Conservation (phyloP, 2,329 filamentous ascomycete genomes). For the Nemania sp. region DNA sequence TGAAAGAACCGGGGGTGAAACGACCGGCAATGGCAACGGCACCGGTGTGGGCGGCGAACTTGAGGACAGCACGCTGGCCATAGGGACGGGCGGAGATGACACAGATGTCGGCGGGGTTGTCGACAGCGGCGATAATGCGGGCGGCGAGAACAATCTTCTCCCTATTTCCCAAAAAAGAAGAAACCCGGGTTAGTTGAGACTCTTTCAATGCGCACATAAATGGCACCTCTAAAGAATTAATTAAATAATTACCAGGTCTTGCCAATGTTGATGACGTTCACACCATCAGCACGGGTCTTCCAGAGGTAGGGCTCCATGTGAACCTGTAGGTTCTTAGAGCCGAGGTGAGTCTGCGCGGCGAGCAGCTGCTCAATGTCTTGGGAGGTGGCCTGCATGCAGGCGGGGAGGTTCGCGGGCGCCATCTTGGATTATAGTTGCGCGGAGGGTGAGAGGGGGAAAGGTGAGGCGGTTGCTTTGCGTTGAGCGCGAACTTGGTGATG, state of each 20-base stretch:
- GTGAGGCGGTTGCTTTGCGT: slow-evolving; percentile 47
- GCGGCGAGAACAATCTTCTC: slow-evolving; percentile 99
- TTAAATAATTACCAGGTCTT: slow-evolving; percentile 94
- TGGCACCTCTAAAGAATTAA: background rate
- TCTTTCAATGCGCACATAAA: background rate
- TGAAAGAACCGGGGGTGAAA: slow-evolving; percentile 99
- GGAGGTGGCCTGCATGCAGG: slow-evolving; percentile 95
- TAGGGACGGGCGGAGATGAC: slow-evolving; percentile 99
- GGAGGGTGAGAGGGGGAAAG: slow-evolving; percentile 43
- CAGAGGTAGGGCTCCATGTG: slow-evolving; percentile 99
- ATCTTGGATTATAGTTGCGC: slow-evolving; percentile 72
- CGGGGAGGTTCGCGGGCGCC: slow-evolving; percentile 93
- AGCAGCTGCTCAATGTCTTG: slow-evolving; percentile 99
- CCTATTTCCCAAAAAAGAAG: slow-evolving; percentile 66
- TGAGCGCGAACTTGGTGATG: slow-evolving; percentile 49
- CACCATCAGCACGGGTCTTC: slow-evolving; percentile 98
- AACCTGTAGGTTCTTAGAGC: slow-evolving; percentile 99
- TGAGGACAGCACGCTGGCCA: slow-evolving; percentile 98
- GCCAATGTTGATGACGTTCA: slow-evolving; percentile 99
- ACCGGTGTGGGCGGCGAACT: slow-evolving; percentile 99
- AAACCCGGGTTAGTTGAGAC: slow-evolving; percentile 16
- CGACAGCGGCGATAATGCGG: slow-evolving; percentile 97
- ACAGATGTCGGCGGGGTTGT: slow-evolving; percentile 99
- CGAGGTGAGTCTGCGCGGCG: slow-evolving; percentile 94
- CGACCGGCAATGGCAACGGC: slow-evolving; percentile 98